Evolutionary conservation across 768 basidiomycete genomes (phyloP), one percentile per base, ranked within the genome.

Genomic region (Suillus hirtellus): DNA sequence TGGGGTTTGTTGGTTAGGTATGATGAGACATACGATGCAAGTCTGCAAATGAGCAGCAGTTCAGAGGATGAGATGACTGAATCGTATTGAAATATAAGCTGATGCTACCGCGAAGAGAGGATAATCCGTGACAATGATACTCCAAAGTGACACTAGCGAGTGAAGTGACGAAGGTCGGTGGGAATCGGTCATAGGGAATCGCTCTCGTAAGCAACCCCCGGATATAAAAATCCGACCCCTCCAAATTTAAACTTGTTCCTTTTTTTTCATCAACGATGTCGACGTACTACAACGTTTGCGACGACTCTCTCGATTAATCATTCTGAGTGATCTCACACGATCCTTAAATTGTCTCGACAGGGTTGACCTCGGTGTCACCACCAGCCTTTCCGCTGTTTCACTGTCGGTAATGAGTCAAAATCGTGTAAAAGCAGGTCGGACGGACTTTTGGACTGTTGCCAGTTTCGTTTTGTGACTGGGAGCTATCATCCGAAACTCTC

Each of bases 321-420:
- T 14, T 44, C 8, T 21, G 49, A 27, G 35, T 60, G 56, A 63
- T 40, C 37, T 44, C 52, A 80, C 84, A 85, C 84, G 82, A 79
- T 82, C 83, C 84, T 85, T 85, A 80, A 79, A 84, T 84, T 85
- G 80, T 93, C 89, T 89, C 83, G 90, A 91, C 88, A 88, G 88
- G 86, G 84, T 82, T 82, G 77, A 72, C 66, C 11, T 68, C 62
- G 56, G 64, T 66, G 77, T 80, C 81, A 83, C 81, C 83, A 84
- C 70, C 90, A 91, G 90, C 90, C 79, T 91, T 80, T 79, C 73
- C 77, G 92, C 90, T 91, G 89, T 77, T 78, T 73, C 90, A 88
- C 88, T 90, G 90, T 89, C 75, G 81, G 81, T 90, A 89, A 86
- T 93, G 92, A 93, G 92, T 94, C 92, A 94, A 90, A 83, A 79